Evolutionary conservation across 2,329 filamentous ascomycete genomes (phyloP).

Genomic region (Sporothrix brunneoviolacea): DNA sequence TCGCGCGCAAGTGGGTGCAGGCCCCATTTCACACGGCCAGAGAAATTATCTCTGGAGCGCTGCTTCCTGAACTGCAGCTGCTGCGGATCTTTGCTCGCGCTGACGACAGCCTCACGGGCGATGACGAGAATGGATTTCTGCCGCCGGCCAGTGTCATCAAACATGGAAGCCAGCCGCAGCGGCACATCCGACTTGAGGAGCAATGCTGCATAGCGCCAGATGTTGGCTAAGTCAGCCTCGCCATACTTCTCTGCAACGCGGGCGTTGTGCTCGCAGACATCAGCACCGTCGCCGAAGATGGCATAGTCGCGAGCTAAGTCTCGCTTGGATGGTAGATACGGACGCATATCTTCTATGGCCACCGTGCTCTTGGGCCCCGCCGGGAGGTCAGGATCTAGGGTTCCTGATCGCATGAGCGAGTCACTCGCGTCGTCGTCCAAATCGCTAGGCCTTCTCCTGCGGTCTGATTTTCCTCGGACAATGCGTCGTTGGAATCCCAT

Average conservation of each 20-base stretch:
- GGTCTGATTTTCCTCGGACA: constrained; percentile 34
- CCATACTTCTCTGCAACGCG: constrained; percentile 65
- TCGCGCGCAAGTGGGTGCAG: constrained; percentile 55
- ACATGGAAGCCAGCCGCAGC: constrained; percentile 52
- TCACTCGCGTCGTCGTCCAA: constrained; percentile 3
- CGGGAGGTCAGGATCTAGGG: constrained; percentile 13
- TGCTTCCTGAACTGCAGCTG: not conserved
- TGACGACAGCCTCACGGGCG: constrained; percentile 53
- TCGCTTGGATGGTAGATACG: constrained; percentile 70
- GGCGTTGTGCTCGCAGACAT: constrained; percentile 80
- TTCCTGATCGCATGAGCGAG: constrained; percentile 8
- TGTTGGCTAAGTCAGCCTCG: constrained; percentile 63
- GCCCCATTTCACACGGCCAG: constrained; percentile 62
- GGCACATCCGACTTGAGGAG: constrained; percentile 72
- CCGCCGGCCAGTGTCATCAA: constrained; percentile 28
- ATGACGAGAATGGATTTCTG: constrained; percentile 61
- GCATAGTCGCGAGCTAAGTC: constrained; percentile 72
- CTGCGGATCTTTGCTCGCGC: constrained; percentile 24
- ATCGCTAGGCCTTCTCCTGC: constrained; percentile 25
- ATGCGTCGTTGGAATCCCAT: constrained; percentile 48
- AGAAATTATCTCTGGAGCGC: constrained; percentile 27
- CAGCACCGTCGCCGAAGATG: constrained; percentile 75
- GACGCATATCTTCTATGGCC: constrained; percentile 63
- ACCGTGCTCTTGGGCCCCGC: constrained; percentile 59
- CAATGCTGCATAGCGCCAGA: constrained; percentile 77